Evolutionary conservation across 805 yeast species (phyloP), one percentile per base, ranked within the genome.

Genomic region (Wickerhamiella nectarea): DNA sequence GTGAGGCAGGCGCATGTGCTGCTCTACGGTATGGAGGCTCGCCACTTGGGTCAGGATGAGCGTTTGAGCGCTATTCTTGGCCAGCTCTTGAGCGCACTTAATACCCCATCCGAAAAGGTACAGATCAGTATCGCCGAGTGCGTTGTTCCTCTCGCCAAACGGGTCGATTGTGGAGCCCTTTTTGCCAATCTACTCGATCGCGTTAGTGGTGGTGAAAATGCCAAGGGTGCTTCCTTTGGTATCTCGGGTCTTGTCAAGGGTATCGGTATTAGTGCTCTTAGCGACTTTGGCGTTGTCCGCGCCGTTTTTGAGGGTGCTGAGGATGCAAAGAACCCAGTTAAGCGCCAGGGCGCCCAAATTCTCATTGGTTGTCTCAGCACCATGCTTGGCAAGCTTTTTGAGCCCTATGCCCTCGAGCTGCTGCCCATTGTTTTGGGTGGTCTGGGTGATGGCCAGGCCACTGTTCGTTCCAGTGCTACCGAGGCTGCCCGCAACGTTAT

Each of bases 221-320:
- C 95, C 57, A 73, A 89, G 51, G 99, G 97, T 56, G 89, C 95
- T 2, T 97, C 97, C 1, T 86, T 83, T 64, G 98, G 97, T 60
- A 72, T 91, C 53, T 82, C 97, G 18, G 99, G 99, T 50, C 63
- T 91, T 36, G 89, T 82, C 2, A 80, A 83, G 56, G 98, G 99
- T 46, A 72, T 76, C 18, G 98, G 98, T 52, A 75, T 91, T 43
- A 70, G 75, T 47, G 71, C 93, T 0, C 64, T 91, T 42, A 71
- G 83, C 9, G 79, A 80, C 40, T 76, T 74, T 56, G 94, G 84
- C 54, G 70, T 91, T 35, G 76, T 85, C 46, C 71, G 95, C 45
- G 72, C 71, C 36, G 64, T 91, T 48, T 70, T 74, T 5, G 86
- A 80, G 36, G 95, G 94, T 12, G 74, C 93, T 5, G 97, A 89